phyloP scores from a whole-genome alignment of 345 rosid species.

The Erucastrum elatum region DNA sequence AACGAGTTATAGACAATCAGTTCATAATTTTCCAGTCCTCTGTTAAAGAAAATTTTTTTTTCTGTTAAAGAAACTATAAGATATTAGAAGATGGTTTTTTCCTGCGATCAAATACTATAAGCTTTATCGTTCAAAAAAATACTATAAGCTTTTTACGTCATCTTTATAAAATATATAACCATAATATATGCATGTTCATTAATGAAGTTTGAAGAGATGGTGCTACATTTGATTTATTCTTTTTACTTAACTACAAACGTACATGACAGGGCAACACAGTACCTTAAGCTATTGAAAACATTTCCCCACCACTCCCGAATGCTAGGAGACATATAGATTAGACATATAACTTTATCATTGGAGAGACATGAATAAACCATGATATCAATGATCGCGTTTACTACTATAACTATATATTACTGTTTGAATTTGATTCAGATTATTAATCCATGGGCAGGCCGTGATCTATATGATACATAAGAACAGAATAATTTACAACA shows the following conservation, averaged over 20 bases:
- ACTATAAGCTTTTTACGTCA: not conserved
- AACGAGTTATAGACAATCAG: not conserved
- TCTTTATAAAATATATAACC: not conserved
- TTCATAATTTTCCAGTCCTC: not conserved
- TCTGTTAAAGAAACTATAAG: not conserved
- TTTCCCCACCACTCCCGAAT: conserved; percentile 29
- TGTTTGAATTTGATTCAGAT: not conserved
- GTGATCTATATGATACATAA: not conserved
- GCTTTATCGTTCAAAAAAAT: not conserved
- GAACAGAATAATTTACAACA: not conserved
- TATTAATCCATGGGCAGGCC: not conserved
- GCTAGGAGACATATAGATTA: conserved; percentile 27
- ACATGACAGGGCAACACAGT: conserved; percentile 9
- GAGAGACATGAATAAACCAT: conserved; percentile 2
- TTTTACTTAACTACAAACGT: not conserved
- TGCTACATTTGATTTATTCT: not conserved
- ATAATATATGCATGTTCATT: not conserved
- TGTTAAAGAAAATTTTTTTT: not conserved
- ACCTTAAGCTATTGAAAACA: conserved; percentile 23
- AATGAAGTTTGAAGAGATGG: not conserved
- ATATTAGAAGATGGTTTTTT: not conserved
- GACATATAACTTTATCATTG: conserved; percentile 22
- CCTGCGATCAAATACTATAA: not conserved
- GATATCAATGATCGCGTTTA: not conserved
- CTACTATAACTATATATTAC: not conserved